Conservation (phyloP, 192 early-diverging fungal genomes). For the Gigaspora rosea region DNA sequence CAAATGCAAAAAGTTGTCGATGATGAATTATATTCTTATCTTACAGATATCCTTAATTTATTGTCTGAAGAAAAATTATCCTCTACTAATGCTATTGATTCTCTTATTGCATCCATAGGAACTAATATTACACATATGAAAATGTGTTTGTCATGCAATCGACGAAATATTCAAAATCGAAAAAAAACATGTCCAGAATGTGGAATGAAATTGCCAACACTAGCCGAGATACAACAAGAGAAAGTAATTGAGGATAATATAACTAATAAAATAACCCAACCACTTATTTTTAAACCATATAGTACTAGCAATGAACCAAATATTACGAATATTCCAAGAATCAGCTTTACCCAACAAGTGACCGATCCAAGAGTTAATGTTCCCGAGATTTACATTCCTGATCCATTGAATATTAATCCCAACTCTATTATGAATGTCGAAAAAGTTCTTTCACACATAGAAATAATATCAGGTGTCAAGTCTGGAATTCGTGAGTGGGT, state of each 20-base stretch:
- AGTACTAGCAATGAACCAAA: neutral
- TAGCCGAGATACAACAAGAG: neutral
- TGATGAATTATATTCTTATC: too few relatives aligned
- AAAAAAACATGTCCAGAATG: neutral
- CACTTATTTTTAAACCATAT: neutral
- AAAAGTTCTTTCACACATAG: constrained; percentile 17
- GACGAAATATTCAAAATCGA: neutral
- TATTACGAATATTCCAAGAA: neutral
- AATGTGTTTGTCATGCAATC: neutral
- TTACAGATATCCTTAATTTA: too few relatives aligned
- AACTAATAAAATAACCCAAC: neutral
- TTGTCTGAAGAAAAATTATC: too few relatives aligned
- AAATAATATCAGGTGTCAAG: constrained; percentile 10
- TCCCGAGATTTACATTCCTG: constrained; percentile 4
- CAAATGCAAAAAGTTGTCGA: too few relatives aligned
- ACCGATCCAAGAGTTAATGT: neutral
- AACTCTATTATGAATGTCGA: constrained; percentile 20
- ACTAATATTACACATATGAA: neutral
- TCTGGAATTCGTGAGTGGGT: neutral
- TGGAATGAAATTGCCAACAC: neutral
- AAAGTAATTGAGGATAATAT: too few relatives aligned
- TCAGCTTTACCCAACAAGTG: neutral
- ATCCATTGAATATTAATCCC: constrained; percentile 8
- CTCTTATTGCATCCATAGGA: neutral
- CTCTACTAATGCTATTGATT: too few relatives aligned